A percentile compares a stretch with the other conserved stretches of the same genome.
phyloP scores from a whole-genome alignment of 2,329 filamentous ascomycete species.

The Fusarium gaditjirri region DNA sequence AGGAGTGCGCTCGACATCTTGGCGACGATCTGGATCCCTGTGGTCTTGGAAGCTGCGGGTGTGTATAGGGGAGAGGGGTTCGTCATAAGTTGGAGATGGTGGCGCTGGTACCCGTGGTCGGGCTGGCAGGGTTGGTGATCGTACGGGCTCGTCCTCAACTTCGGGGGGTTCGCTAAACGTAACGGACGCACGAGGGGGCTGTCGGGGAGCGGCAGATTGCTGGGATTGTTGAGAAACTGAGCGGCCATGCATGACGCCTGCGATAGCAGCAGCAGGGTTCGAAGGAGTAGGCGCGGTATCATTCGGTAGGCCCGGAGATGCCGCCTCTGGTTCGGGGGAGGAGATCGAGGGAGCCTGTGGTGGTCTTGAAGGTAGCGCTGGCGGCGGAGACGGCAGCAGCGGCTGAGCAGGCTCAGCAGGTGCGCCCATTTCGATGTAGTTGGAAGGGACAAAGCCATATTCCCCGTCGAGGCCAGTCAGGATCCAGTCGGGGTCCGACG shows the following conservation, averaged over 20 bases:
- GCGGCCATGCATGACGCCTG: conserved; percentile 64
- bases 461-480: conserved; percentile 85
- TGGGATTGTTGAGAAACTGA: conserved; percentile 48
- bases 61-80: conserved; percentile 34
- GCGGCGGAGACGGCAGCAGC: conserved; percentile 51
- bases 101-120: conserved; percentile 44
- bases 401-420: conserved; percentile 55
- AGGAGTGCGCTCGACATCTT: conserved; percentile 64
- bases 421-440: conserved; percentile 85
- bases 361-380: conserved; percentile 58
- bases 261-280: conserved; percentile 65
- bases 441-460: conserved; percentile 93
- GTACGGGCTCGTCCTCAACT: conserved; percentile 47
- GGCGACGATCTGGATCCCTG: conserved; percentile 27
- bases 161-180: conserved; percentile 43
- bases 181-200: conserved; percentile 42
- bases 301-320: conserved; percentile 48
- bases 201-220: conserved; percentile 39
- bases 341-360: conserved; percentile 45
- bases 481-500: conserved; percentile 95
- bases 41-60: conserved; percentile 48
- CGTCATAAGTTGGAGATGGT: conserved; percentile 39
- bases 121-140: conserved; percentile 54
- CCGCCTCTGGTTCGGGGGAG: conserved; percentile 22
- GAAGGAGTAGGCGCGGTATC: conserved; percentile 44